Evolutionary conservation across 2,329 filamentous ascomycete species (phyloP).

Genomic region (Calonectria naviculata): DNA sequence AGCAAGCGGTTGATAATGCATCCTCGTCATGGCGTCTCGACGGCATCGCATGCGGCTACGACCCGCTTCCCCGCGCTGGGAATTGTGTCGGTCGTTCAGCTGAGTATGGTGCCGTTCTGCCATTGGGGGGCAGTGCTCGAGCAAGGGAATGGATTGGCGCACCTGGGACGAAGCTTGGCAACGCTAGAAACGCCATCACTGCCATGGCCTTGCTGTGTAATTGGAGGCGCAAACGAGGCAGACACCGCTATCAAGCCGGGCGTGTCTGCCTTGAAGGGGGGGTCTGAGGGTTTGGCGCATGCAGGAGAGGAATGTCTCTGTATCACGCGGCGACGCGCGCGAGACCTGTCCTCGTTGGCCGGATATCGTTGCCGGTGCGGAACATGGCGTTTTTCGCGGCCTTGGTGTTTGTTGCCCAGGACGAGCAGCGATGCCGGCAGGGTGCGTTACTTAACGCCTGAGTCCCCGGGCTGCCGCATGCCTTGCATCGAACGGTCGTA

Average conservation of each 20-base stretch:
- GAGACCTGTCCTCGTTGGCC: conserved; percentile 11
- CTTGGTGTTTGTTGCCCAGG: conserved; percentile 27
- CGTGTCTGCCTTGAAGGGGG: conserved; percentile 23
- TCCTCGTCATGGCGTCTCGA: conserved; percentile 7
- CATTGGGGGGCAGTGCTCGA: conserved; percentile 35
- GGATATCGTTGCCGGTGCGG: conserved; percentile 13
- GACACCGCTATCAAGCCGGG: conserved; percentile 26
- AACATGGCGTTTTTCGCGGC: conserved; percentile 32
- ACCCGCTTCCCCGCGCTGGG: conserved; percentile 21
- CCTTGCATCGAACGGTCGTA: conserved; percentile 5
- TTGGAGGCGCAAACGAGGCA: conserved; percentile 29
- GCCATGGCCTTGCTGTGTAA: conserved; percentile 18
- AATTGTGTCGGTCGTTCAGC: conserved; percentile 32
- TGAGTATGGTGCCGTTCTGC: conserved; percentile 28
- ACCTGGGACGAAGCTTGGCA: conserved; percentile 11
- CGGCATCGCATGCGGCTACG: neutral
- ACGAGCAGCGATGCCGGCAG: conserved; percentile 14
- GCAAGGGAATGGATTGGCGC: conserved; percentile 33
- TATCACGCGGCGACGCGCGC: conserved; percentile 30
- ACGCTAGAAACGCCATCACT: conserved; percentile 30
- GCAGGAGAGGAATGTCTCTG: conserved; percentile 2
- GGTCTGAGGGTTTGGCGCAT: conserved; percentile 9
- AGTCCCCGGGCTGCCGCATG: conserved; percentile 22
- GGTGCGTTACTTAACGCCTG: conserved; percentile 39
- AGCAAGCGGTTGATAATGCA: neutral